Evolutionary conservation across 163 green algal species (phyloP), one percentile per base, ranked within the genome.

Genomic region (Prototheca cutis): DNA sequence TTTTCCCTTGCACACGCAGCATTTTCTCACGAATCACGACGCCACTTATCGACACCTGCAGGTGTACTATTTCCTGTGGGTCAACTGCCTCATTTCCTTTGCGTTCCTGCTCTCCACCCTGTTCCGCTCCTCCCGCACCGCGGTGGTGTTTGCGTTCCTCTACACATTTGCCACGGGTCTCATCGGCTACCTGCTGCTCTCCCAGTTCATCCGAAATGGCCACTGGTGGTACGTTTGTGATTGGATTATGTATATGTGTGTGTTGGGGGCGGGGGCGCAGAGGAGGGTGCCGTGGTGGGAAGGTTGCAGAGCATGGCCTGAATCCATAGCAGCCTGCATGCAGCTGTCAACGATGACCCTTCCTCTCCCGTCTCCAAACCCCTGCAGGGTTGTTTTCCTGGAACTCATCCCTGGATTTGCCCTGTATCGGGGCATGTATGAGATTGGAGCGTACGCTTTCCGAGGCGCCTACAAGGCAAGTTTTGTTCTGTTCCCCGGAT

Each of bases 61-160:
- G 32, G 72, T 78, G 45, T 87, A 92, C 42, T 95, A 90, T 68
- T 78, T 90, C 21, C 60, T 95, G 5, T 89, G 84, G 72, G 77
- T 78, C 61, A 82, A 89, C 74, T 77, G 75, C 68, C 80, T 90
- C 75, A 80, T 95, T 21, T 81, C 82, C 3, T 78, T 87, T 13
- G 56, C 78, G 18, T 94, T 95, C 62, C 72, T 91, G 58, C 72
- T 93, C 1, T 84, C 68, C 59, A 80, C 74, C 31, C 64, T 91
- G 52, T 92, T 95, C 78, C 60, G 51, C 53, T 75, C 56, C 42
- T 58, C 74, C 3, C 70, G 67, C 39, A 90, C 81, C 0, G 77
- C 73, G 32, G 67, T 76, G 31, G 65, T 81, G 28, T 34, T 60
- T 4, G 54, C 59, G 13, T 90, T 83, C 72, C 54, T 95, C 32